A percentile compares a stretch with the other conserved stretches of the same genome.
Evolutionary conservation across 2,329 filamentous ascomycete genomes (phyloP).

Genomic region (Penicillium sp.): DNA sequence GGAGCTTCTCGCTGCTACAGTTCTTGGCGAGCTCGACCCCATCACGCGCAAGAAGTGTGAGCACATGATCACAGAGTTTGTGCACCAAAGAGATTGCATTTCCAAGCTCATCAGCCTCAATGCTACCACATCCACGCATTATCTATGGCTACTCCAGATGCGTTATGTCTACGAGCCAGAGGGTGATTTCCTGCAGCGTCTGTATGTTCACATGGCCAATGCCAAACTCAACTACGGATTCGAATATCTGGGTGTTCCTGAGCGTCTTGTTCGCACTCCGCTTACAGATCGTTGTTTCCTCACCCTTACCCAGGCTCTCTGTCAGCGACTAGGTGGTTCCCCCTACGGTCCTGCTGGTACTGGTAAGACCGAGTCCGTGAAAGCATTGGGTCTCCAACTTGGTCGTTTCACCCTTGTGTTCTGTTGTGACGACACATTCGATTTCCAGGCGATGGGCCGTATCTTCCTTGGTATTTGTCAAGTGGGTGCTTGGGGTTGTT

Average conservation of each 20-base stretch:
- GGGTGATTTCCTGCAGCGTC: slow-evolving; percentile 76
- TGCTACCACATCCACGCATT: slow-evolving; percentile 75
- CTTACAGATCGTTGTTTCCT: slow-evolving; percentile 98
- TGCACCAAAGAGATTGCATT: slow-evolving; percentile 93
- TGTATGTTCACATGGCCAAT: slow-evolving; percentile 96
- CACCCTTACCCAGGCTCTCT: slow-evolving; percentile 92
- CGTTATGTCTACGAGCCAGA: slow-evolving; percentile 85
- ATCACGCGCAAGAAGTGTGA: slow-evolving; percentile 96
- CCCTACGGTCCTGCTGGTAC: slow-evolving; percentile 97
- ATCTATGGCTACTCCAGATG: slow-evolving; percentile 95
- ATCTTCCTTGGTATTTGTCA: slow-evolving; percentile 99
- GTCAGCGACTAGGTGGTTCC: slow-evolving; percentile 91
- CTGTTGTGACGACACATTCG: slow-evolving; percentile 99
- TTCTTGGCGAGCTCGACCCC: slow-evolving; percentile 83
- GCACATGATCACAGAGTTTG: slow-evolving; percentile 97
- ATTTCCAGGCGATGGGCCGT: slow-evolving; percentile 99
- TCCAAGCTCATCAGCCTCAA: slow-evolving; percentile 77
- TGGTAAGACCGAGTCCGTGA: slow-evolving; percentile 98
- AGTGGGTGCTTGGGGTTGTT: slow-evolving; percentile 98
- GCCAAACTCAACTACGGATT: slow-evolving; percentile 94
- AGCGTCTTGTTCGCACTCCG: slow-evolving; percentile 93
- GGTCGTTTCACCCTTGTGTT: slow-evolving; percentile 98
- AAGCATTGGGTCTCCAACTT: slow-evolving; percentile 92
- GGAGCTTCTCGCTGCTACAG: slow-evolving; percentile 80
- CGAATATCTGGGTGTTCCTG: slow-evolving; percentile 94